Conservation (phyloP, 306 rosid species). For the Cicer cuneatum region DNA sequence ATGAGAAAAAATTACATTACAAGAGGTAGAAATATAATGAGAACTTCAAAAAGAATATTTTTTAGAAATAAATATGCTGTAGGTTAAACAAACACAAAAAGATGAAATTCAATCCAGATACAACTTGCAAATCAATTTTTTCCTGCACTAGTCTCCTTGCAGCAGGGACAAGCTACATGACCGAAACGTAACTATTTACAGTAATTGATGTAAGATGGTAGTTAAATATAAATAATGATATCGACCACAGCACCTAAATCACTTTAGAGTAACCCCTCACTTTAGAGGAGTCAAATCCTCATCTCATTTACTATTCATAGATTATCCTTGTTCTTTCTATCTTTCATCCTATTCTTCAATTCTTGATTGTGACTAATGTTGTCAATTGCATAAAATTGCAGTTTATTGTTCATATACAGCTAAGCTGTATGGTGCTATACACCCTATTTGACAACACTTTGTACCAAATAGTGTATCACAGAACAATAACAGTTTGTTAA, state of each 20-base stretch:
- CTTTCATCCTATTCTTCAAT: conserved; percentile 3
- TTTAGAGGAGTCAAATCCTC: conserved; percentile 2
- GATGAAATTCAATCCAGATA: conserved; percentile 11
- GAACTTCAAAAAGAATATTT: background rate
- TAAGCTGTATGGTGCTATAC: no score
- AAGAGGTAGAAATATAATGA: background rate
- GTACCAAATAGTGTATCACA: no score
- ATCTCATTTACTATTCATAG: background rate
- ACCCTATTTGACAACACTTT: no score
- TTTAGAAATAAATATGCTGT: conserved; percentile 10
- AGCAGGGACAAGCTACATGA: conserved; percentile 25
- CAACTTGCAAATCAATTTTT: background rate
- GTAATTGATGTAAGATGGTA: background rate
- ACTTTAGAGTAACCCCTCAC: background rate
- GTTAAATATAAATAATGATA: conserved; percentile 18
- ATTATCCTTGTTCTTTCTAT: background rate
- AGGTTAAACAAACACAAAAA: background rate
- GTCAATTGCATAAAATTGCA: no score
- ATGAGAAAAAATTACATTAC: conserved; percentile 16
- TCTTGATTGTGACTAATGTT: background rate
- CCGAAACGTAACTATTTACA: conserved; percentile 20
- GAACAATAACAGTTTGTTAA: no score
- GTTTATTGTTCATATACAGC: no score
- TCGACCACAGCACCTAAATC: background rate
- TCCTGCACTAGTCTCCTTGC: conserved; percentile 14